Base-by-base conservation (phyloP, 345 rosid genomes). In the Schrenkiella parvula region DNA sequence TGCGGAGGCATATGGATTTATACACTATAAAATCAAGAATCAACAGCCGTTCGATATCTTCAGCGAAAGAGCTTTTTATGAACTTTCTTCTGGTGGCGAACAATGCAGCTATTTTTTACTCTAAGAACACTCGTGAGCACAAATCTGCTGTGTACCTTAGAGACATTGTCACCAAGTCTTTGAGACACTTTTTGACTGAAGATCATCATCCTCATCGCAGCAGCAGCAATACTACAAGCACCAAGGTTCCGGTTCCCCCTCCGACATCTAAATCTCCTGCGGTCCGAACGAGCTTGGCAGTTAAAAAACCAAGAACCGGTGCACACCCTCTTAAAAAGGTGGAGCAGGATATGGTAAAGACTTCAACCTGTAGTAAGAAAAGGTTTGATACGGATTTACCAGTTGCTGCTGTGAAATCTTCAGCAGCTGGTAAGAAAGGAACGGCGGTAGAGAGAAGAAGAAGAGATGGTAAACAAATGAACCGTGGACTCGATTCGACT, bases 91-190 rank as follows among this genome's bases (percentile, higher is more conserved):
- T 90, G 17, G 82, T 93, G 10, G 87, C 90, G 0, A 93, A 89
- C 77, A 93, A 93, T 32, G 89, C 91, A 5, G 56, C 88, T 56
- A 84, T 87, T 25, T 90, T 93, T 68, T 90, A 90, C 53, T 84
- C 95, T 31, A 84, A 79, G 74, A 90, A 80, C 78, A 93, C 97
- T 2, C 88, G 89, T 2, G 98, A 93, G 54, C 77, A 89, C 74
- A 90, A 93, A 82, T 87, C 92, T 0, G 98, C 89, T 0, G 38
- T 80, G 4, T 75, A 65, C 2, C 88, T 93, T 13, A 80, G 98
- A 76, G 83, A 80, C 46, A 72, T 85, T 19, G 87, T 85, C 37
- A 83, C 75, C 23, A 77, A 78, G 66, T 80, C 88, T 58, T 58
- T 90, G 53, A 71, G 37, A 68, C 83, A 80, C 21, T 84, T 83